A percentile compares a stretch with the other conserved stretches of the same genome.
These are phyloP conservation scores for Glaciozyma martinii DNA, from an alignment of 768 basidiomycete species.

Conservation along the genomic window DNA sequence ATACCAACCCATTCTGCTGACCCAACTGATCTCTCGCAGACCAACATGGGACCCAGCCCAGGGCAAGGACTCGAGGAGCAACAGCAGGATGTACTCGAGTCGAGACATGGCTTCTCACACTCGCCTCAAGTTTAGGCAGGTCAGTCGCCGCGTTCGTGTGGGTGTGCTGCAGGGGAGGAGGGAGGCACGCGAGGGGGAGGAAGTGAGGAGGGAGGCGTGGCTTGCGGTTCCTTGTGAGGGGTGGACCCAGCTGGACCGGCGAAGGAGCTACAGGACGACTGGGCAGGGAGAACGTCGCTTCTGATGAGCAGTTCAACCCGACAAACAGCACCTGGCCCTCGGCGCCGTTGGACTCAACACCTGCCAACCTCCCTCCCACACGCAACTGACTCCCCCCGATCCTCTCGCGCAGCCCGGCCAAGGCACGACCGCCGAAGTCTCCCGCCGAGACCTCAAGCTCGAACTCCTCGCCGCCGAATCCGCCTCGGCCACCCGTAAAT, in stretches of 20 bases:
- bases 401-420: constrained; percentile 77
- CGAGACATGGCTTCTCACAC: constrained; percentile 92
- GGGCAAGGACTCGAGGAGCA: constrained; percentile 81
- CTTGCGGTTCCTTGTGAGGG: background rate
- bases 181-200: no score
- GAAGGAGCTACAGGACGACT: background rate
- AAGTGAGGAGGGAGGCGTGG: background rate
- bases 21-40: constrained; percentile 36
- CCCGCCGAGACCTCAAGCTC: constrained; percentile 65
- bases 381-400: background rate
- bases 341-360: no score
- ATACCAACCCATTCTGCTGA: background rate
- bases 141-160: background rate
- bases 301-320: no score
- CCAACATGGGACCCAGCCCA: constrained; percentile 98
- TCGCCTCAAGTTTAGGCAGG: constrained; percentile 91
- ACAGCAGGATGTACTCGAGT: constrained; percentile 84
- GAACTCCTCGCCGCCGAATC: constrained; percentile 78
- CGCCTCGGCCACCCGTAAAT: constrained; percentile 79
- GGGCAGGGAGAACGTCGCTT: no score
- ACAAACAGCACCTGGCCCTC: no score
- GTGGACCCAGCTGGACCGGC: no score
- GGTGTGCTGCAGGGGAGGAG: no score
- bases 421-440: constrained; percentile 66
- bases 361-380: background rate